These are phyloP conservation scores for Pseudevernia furfuracea DNA, from an alignment of 495 filamentous ascomycete species.

Conservation along the genomic window DNA sequence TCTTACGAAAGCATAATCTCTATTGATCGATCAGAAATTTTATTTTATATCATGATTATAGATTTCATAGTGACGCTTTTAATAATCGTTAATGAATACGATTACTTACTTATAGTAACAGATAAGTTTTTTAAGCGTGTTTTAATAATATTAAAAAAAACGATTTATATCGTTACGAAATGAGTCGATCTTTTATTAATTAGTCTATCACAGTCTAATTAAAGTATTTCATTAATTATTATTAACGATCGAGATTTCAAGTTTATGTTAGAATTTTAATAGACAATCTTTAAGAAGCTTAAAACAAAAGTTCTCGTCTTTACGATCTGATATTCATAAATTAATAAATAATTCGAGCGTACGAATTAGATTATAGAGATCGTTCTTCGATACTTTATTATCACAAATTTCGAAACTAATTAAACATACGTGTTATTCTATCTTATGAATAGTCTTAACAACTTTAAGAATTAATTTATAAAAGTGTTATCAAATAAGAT, in stretches of 20 bases:
- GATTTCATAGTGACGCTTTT: neutral
- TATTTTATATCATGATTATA: constrained; percentile 12
- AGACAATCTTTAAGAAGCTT: neutral
- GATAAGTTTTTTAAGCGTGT: neutral
- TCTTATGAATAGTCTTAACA: neutral
- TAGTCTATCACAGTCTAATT: constrained; percentile 1
- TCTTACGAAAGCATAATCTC: neutral
- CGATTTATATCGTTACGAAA: neutral
- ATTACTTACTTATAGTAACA: constrained; percentile 5
- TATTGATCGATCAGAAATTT: neutral
- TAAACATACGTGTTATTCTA: neutral
- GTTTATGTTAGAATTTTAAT: constrained; percentile 2
- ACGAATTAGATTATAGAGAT: constrained; percentile 4
- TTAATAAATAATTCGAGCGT: neutral
- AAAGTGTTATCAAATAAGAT: neutral
- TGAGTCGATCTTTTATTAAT: neutral
- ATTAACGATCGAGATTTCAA: constrained; percentile 9
- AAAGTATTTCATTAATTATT: neutral
- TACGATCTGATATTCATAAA: neutral
- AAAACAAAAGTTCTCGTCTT: neutral
- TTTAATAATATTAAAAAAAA: constrained; percentile 1
- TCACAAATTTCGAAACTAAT: neutral
- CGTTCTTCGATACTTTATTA: neutral
- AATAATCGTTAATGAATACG: neutral
- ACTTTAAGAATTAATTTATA: constrained; percentile 4